Conservation (phyloP, 116 monocot species). For the Iris pallida region DNA sequence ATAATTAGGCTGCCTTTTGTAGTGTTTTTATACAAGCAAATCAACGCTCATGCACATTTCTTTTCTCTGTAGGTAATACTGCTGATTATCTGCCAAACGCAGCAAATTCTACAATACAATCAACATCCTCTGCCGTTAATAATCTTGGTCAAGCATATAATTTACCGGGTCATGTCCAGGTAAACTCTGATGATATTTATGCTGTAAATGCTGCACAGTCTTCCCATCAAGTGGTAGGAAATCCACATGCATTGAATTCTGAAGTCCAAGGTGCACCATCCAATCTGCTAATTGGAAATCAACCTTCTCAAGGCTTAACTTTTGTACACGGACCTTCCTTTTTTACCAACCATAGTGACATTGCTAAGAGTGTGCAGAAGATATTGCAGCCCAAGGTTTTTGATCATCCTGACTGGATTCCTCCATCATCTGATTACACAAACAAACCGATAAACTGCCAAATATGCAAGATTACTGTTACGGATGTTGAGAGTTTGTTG, state of each 20-base stretch:
- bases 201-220: conserved; percentile 23
- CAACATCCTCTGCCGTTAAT: conserved; percentile 17
- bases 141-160: conserved; percentile 25
- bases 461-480: conserved; percentile 65
- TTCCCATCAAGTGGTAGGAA: conserved; percentile 19
- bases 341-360: conserved; percentile 51
- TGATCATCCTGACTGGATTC: conserved; percentile 56
- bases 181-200: conserved; percentile 24
- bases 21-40: too few relatives aligned
- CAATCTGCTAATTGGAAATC: conserved; percentile 37
- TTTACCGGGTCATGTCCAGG: conserved; percentile 6
- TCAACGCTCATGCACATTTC: too few relatives aligned
- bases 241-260: conserved; percentile 28
- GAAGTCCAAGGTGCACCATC: conserved; percentile 19
- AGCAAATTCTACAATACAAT: conserved; percentile 16
- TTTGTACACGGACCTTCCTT: conserved; percentile 30
- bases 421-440: conserved; percentile 75
- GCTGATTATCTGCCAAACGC: conserved; percentile 16
- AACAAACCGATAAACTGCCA: conserved; percentile 52
- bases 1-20: too few relatives aligned
- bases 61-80: conserved; percentile 14
- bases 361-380: conserved; percentile 63
- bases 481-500: conserved; percentile 74
- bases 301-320: conserved; percentile 33
- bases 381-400: conserved; percentile 49